Conservation (phyloP, 768 basidiomycete genomes). For the Boletus tylopilopsis region DNA sequence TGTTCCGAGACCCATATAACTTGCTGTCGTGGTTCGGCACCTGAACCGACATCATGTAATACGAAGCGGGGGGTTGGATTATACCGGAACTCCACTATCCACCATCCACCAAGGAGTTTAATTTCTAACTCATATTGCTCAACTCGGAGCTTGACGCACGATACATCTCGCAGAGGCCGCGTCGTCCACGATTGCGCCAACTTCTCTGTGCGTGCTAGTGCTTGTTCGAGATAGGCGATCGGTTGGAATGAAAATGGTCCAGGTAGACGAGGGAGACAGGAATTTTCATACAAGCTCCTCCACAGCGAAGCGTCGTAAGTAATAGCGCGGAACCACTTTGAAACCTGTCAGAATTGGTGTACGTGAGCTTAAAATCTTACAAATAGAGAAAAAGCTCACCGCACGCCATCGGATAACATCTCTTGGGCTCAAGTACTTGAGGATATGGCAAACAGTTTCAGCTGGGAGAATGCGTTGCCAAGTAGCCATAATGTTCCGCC, state of each 20-base stretch:
- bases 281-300: background rate
- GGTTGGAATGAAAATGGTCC: background rate
- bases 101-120: background rate
- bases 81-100: background rate
- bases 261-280: background rate
- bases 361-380: too few species aligned
- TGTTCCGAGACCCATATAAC: too few species aligned
- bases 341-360: background rate
- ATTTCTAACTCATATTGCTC: background rate
- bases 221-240: background rate
- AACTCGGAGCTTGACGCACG: background rate
- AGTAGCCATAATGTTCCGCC: too few species aligned
- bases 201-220: background rate
- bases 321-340: background rate
- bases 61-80: too few species aligned
- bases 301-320: background rate
- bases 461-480: too few species aligned
- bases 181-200: background rate
- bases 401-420: too few species aligned
- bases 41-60: too few species aligned
- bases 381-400: too few species aligned
- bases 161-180: background rate
- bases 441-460: too few species aligned
- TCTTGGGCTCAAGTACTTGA: too few species aligned
- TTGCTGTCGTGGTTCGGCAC: too few species aligned